Evolutionary conservation across 2,329 filamentous ascomycete species (phyloP).

Genomic region (Malbranchea cinnamomea): DNA sequence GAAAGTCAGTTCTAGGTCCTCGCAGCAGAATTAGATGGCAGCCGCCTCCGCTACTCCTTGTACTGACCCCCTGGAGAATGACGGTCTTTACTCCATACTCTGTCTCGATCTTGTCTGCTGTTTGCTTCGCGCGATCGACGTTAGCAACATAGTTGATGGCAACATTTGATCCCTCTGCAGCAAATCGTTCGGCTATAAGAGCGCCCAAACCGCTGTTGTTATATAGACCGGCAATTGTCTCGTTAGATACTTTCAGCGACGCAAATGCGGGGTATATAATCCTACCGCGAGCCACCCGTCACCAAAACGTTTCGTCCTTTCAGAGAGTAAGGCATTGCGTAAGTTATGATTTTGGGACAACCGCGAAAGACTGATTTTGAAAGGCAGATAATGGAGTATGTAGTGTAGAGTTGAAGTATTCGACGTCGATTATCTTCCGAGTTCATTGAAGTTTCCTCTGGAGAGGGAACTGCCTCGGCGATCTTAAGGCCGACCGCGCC

Average conservation of each 20-base stretch:
- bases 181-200: conserved; percentile 51
- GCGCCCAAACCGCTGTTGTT: conserved; percentile 54
- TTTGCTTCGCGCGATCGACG: conserved; percentile 41
- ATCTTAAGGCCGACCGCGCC: too few relatives aligned
- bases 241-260: conserved; percentile 4
- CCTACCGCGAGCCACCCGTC: conserved; percentile 48
- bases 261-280: conserved; percentile 1
- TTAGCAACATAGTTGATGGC: conserved; percentile 59
- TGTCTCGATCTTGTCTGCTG: conserved; percentile 40
- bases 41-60: background rate
- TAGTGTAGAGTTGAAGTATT: too few relatives aligned
- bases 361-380: too few relatives aligned
- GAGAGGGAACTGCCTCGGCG: too few relatives aligned
- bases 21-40: background rate
- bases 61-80: conserved; percentile 44
- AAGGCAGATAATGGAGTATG: too few relatives aligned
- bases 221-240: conserved; percentile 3
- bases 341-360: background rate
- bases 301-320: conserved; percentile 48
- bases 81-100: conserved; percentile 38
- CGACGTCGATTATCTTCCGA: too few relatives aligned
- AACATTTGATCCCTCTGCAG: conserved; percentile 51
- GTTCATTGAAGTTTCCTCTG: too few relatives aligned
- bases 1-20: conserved; percentile 5
- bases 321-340: conserved; percentile 46